These are phyloP conservation scores for Tetrapisispora iriomotensis DNA, from an alignment of 805 yeast species.

Conservation along the genomic window DNA sequence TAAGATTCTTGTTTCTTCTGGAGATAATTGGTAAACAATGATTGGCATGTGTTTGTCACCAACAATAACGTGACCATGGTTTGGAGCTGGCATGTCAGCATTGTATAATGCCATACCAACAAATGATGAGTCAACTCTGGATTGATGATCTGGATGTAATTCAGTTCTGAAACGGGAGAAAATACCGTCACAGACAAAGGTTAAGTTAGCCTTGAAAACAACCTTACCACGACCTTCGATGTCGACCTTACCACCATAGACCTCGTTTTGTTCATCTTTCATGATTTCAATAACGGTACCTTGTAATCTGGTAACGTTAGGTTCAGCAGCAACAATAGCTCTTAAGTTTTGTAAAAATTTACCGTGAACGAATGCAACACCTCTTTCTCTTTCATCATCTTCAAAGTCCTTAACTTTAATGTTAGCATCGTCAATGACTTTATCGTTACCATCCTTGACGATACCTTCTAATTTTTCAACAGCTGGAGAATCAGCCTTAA, in stretches of 20 bases:
- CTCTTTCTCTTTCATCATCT: slow-evolving; percentile 44
- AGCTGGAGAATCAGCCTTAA: slow-evolving; percentile 40
- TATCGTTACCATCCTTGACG: slow-evolving; percentile 51
- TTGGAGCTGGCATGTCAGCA: slow-evolving; percentile 62
- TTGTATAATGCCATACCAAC: slow-evolving; percentile 70
- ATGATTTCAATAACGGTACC: slow-evolving; percentile 72
- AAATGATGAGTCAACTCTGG: slow-evolving; percentile 72
- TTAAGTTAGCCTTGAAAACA: slow-evolving; percentile 49
- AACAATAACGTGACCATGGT: slow-evolving; percentile 83
- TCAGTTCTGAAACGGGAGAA: slow-evolving; percentile 85
- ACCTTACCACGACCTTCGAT: slow-evolving; percentile 34
- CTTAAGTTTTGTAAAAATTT: slow-evolving; percentile 73
- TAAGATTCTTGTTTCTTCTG: slow-evolving; percentile 73
- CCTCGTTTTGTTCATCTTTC: slow-evolving; percentile 43
- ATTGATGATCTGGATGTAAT: slow-evolving; percentile 48
- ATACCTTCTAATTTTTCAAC: slow-evolving; percentile 45
- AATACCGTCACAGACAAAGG: slow-evolving; percentile 86
- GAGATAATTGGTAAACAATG: slow-evolving; percentile 76
- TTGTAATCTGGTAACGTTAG: slow-evolving; percentile 68
- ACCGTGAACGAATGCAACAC: slow-evolving; percentile 92
- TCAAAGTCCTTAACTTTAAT: slow-evolving; percentile 47
- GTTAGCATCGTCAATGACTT: slow-evolving; percentile 41
- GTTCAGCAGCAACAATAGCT: slow-evolving; percentile 52
- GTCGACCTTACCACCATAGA: slow-evolving; percentile 68
- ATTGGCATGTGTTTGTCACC: slow-evolving; percentile 78